A percentile compares a stretch with the other conserved stretches of the same genome.
phyloP scores from a whole-genome alignment of 805 yeast species.

The Pichia ethanolica region DNA sequence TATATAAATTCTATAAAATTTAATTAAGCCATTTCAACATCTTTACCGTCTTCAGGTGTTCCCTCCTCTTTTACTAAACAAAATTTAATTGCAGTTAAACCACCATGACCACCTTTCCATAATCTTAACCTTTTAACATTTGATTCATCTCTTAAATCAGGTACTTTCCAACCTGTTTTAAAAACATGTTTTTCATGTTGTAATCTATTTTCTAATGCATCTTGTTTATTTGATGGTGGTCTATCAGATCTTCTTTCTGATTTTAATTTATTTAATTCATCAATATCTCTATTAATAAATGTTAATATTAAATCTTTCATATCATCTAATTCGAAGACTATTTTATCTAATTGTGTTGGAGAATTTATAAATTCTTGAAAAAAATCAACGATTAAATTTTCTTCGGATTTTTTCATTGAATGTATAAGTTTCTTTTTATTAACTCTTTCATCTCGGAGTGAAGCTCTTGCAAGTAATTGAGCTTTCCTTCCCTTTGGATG shows the following conservation, averaged over 20 bases:
- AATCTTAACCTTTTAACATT: slow-evolving; percentile 53
- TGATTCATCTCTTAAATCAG: slow-evolving; percentile 56
- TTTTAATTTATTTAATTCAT: slow-evolving; percentile 59
- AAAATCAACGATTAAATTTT: slow-evolving; percentile 49
- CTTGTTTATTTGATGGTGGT: slow-evolving; percentile 70
- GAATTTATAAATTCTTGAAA: slow-evolving; percentile 49
- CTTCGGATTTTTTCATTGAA: slow-evolving; percentile 52
- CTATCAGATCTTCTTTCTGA: slow-evolving; percentile 76
- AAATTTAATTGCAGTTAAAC: slow-evolving; percentile 55
- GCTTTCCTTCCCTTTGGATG: slow-evolving; percentile 91
- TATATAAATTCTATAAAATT: background rate
- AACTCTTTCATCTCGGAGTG: slow-evolving; percentile 71
- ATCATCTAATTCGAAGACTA: slow-evolving; percentile 48
- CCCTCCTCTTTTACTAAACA: slow-evolving; percentile 28
- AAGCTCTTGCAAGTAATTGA: slow-evolving; percentile 77
- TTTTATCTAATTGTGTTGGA: slow-evolving; percentile 28
- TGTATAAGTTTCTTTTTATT: slow-evolving; percentile 50
- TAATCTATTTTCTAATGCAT: slow-evolving; percentile 51
- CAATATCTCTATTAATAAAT: slow-evolving; percentile 63
- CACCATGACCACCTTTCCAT: slow-evolving; percentile 85
- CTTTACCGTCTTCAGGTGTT: slow-evolving; percentile 7
- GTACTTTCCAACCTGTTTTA: slow-evolving; percentile 60
- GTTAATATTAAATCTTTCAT: slow-evolving; percentile 53
- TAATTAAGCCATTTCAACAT: slow-evolving; percentile 6
- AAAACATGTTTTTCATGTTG: slow-evolving; percentile 58